Percentiles rank a stretch among this genome's conserved stretches.
phyloP scores from a whole-genome alignment of 176 grass and related monocot species.

The Musa troglodytarum region DNA sequence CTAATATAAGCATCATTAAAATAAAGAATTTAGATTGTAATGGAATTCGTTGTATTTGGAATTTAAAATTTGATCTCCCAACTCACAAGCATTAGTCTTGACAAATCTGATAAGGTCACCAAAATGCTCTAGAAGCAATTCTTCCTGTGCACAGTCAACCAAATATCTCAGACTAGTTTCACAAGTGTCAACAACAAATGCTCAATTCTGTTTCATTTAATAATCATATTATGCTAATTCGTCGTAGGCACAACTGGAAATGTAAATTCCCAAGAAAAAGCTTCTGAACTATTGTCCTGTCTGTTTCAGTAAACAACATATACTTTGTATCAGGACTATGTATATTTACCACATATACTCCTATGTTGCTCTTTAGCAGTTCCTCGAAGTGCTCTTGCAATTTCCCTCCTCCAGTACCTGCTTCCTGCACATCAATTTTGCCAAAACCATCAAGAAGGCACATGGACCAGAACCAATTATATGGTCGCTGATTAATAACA shows the following conservation, averaged over 20 bases:
- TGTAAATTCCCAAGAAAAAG: no score
- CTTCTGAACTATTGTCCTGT: background rate
- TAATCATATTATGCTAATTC: no score
- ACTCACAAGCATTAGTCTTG: conserved; percentile 64
- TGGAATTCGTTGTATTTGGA: conserved; percentile 20
- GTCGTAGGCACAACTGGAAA: no score
- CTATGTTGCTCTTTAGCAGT: conserved; percentile 92
- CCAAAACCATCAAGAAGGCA: conserved; percentile 2
- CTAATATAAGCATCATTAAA: conserved; percentile 32
- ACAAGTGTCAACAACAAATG: background rate
- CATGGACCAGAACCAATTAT: background rate
- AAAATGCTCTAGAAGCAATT: conserved; percentile 91
- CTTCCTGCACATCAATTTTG: conserved; percentile 54
- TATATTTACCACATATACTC: conserved; percentile 85
- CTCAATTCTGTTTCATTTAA: no score
- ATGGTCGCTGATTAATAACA: background rate
- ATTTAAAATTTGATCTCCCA: background rate
- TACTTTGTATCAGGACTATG: background rate
- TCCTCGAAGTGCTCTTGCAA: conserved; percentile 89
- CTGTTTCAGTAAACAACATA: background rate
- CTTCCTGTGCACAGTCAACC: conserved; percentile 47
- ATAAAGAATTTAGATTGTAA: background rate
- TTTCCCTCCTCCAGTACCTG: conserved; percentile 77
- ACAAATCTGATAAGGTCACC: conserved; percentile 74
- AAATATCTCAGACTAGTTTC: background rate